These are phyloP conservation scores for Podospora pseudopauciseta DNA, from an alignment of 495 filamentous ascomycete species.

Conservation along the genomic window DNA sequence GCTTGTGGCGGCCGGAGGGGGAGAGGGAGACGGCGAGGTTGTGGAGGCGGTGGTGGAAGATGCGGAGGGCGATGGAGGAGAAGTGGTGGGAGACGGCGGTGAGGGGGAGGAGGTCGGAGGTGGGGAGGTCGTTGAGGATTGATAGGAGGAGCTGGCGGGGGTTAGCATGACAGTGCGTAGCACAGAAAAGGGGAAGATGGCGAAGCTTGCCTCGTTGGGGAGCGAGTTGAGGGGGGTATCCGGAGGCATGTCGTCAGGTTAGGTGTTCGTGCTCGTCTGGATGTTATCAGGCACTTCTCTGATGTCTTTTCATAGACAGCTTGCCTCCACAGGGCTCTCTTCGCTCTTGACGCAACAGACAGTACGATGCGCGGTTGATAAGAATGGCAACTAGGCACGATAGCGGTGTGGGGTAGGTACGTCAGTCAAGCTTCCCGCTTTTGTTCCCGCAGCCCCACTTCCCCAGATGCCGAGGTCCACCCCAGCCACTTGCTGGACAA, in stretches of 20 bases:
- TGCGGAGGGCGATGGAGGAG: constrained; percentile 61
- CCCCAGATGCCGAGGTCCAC: neutral
- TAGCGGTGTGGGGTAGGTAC: neutral
- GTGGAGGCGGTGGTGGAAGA: constrained; percentile 61
- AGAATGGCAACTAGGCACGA: neutral
- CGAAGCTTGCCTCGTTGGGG: constrained; percentile 36
- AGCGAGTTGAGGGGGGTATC: constrained; percentile 35
- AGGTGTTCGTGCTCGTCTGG: neutral
- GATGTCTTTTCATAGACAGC: neutral
- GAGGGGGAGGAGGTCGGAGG: constrained; percentile 57
- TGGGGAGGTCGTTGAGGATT: constrained; percentile 59
- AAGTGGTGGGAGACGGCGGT: constrained; percentile 62
- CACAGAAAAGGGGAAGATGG: neutral
- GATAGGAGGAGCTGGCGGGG: constrained; percentile 59
- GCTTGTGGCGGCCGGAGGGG: constrained; percentile 45
- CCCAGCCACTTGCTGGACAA: neutral
- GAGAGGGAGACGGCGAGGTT: constrained; percentile 51
- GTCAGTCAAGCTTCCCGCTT: neutral
- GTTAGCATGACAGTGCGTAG: neutral
- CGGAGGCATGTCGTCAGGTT: constrained; percentile 22
- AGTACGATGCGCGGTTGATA: neutral
- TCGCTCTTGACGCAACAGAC: neutral
- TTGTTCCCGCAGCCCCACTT: neutral
- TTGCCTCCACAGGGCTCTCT: neutral
- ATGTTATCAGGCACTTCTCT: neutral